Conservation (phyloP, 2,329 filamentous ascomycete genomes). For the Leptoxyphium fumago region DNA sequence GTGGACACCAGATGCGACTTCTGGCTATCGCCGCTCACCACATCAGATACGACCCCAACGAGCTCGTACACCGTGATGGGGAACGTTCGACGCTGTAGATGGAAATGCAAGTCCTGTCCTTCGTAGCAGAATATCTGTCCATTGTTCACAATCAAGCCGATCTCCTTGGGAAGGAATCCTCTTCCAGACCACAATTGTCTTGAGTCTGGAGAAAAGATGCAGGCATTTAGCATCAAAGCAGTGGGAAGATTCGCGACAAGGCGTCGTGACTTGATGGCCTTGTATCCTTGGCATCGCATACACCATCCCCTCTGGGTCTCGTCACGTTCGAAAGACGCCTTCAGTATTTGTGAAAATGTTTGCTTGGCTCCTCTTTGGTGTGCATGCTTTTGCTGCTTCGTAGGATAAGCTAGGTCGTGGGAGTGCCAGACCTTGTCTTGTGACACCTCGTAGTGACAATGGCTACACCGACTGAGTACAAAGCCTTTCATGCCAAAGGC, state of each 20-base stretch:
- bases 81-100: constrained; percentile 64
- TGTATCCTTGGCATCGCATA: constrained; percentile 76
- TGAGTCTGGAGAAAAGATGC: constrained; percentile 58
- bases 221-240: constrained; percentile 76
- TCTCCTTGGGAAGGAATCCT: constrained; percentile 84
- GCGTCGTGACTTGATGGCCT: constrained; percentile 72
- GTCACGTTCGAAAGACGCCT: constrained; percentile 79
- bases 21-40: constrained; percentile 71
- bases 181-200: constrained; percentile 75
- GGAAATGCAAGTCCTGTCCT: constrained; percentile 70
- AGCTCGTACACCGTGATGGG: constrained; percentile 82
- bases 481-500: constrained; percentile 56
- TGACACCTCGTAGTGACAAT: constrained; percentile 75
- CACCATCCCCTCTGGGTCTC: constrained; percentile 88
- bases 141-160: constrained; percentile 78
- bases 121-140: constrained; percentile 94
- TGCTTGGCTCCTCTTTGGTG: constrained; percentile 36
- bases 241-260: constrained; percentile 68
- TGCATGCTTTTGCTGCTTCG: constrained; percentile 23
- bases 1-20: constrained; percentile 85
- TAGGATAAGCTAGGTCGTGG: constrained; percentile 73
- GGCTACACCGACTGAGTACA: constrained; percentile 66
- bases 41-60: constrained; percentile 77
- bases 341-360: constrained; percentile 79
- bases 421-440: constrained; percentile 65